phyloP scores from a whole-genome alignment of 805 yeast species.

The Hanseniaspora taiwanica region DNA sequence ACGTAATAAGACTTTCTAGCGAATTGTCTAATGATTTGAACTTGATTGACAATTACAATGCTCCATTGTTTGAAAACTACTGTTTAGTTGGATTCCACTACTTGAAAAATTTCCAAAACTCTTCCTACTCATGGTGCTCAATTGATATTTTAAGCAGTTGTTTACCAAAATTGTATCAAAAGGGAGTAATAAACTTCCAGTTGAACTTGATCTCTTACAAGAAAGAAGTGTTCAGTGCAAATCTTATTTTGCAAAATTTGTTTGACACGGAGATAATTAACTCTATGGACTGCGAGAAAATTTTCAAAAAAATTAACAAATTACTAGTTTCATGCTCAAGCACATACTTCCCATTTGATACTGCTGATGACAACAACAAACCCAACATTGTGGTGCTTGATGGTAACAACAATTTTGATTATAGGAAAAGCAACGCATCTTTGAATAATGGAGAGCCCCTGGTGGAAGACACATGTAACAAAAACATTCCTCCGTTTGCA shows the following conservation, averaged over 20 bases:
- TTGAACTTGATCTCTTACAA: neutral
- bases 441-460: no score
- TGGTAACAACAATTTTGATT: no score
- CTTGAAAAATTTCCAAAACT: neutral
- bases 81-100: neutral
- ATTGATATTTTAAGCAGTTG: slow-evolving; percentile 5
- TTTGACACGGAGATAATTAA: neutral
- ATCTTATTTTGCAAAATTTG: neutral
- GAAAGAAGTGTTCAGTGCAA: neutral
- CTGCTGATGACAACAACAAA: neutral
- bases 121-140: slow-evolving; percentile 5
- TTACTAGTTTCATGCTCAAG: neutral
- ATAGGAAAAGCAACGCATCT: no score
- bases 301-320: neutral
- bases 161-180: slow-evolving; percentile 1
- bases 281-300: neutral
- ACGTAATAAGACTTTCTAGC: slow-evolving; percentile 1
- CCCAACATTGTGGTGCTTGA: neutral
- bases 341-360: no score
- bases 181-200: neutral
- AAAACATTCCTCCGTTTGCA: neutral
- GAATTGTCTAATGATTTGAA: slow-evolving; percentile 4
- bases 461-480: neutral
- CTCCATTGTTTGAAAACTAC: neutral
- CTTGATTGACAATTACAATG: neutral